These are phyloP conservation scores for Skeletonema tropicum DNA, from an alignment of 108 stramenopile species.

Conservation along the genomic window DNA sequence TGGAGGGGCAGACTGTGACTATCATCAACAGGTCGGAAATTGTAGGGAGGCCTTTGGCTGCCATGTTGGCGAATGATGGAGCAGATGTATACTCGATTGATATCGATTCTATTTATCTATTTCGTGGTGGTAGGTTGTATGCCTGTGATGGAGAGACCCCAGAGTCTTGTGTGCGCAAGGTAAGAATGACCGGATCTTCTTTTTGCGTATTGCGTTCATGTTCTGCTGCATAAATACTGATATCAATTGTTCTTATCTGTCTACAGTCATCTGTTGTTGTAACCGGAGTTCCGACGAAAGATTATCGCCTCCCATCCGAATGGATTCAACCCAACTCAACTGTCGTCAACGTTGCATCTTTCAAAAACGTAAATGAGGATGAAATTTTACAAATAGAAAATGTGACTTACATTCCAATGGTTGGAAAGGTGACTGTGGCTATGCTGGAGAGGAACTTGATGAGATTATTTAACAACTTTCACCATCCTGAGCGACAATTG, in stretches of 20 bases:
- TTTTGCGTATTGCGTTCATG: neutral
- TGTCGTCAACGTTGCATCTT: conserved; percentile 95
- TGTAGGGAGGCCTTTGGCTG: conserved; percentile 95
- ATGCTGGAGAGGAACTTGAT: conserved; percentile 95
- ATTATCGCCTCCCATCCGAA: conserved; percentile 88
- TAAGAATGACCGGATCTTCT: conserved; percentile 20
- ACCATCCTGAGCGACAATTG: conserved; percentile 59
- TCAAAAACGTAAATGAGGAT: conserved; percentile 96
- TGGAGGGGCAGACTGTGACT: conserved; percentile 88
- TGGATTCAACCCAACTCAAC: conserved; percentile 93
- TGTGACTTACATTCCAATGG: conserved; percentile 92
- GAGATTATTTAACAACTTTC: conserved; percentile 92
- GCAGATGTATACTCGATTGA: conserved; percentile 94
- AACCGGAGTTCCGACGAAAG: conserved; percentile 92
- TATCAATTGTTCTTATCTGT: neutral
- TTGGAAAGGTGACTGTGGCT: conserved; percentile 96
- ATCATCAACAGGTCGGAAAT: conserved; percentile 96
- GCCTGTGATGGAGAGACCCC: conserved; percentile 65
- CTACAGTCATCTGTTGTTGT: conserved; percentile 85
- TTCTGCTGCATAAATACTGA: neutral
- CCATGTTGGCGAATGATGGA: conserved; percentile 98
- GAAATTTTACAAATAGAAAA: conserved; percentile 83
- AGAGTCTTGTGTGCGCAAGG: conserved; percentile 90
- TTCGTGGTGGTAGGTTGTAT: conserved; percentile 70
- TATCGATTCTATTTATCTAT: conserved; percentile 92